These are phyloP conservation scores for Sporothrix humicola DNA, from an alignment of 2,329 filamentous ascomycete genomes.

Conservation along the genomic window DNA sequence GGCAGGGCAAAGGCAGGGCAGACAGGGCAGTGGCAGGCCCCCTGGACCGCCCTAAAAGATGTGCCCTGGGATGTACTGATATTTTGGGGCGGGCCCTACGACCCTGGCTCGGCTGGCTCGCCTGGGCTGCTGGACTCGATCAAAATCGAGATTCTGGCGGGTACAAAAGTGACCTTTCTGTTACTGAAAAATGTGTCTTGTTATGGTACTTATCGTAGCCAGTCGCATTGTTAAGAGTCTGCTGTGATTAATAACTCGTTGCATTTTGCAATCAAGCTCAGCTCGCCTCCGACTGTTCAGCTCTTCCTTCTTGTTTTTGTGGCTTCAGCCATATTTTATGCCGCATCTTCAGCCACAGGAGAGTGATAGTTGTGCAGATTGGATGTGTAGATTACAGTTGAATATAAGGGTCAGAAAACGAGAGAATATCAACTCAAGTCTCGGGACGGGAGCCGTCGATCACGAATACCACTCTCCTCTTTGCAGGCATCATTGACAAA, in stretches of 20 bases:
- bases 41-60: neutral
- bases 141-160: neutral
- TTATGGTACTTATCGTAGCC: too few relatives aligned
- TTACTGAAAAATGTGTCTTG: too few relatives aligned
- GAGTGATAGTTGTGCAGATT: neutral
- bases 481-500: neutral
- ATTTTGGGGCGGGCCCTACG: neutral
- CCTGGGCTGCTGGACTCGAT: conserved; percentile 1
- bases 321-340: neutral
- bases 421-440: neutral
- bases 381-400: neutral
- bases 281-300: neutral
- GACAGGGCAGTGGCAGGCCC: neutral
- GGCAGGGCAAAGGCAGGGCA: neutral
- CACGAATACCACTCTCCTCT: neutral
- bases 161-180: neutral
- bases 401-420: too few relatives aligned
- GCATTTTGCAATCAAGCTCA: neutral
- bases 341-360: neutral
- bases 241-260: neutral
- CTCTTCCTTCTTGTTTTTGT: neutral
- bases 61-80: too few relatives aligned
- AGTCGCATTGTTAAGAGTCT: too few relatives aligned
- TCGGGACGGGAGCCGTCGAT: neutral
- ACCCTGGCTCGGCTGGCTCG: neutral